Evolutionary conservation across 2,329 filamentous ascomycete species (phyloP).

Genomic region (Fusarium kyushuense): DNA sequence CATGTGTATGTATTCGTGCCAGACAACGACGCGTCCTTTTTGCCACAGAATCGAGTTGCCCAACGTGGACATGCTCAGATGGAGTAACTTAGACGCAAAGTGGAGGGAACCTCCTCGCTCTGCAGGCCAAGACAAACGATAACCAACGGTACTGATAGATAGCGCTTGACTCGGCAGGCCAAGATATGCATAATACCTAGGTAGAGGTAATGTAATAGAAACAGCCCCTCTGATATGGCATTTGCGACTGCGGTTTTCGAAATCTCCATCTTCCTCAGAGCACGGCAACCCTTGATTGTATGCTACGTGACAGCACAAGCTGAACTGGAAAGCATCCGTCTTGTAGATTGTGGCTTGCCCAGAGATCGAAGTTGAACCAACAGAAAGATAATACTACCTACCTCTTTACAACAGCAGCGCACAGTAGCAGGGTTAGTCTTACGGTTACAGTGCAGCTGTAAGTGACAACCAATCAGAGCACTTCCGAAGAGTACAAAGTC

Average conservation of each 20-base stretch:
- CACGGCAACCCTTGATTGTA: neutral
- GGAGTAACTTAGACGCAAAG: constrained; percentile 16
- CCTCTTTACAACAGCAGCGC: neutral
- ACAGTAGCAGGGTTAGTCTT: neutral
- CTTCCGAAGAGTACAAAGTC: neutral
- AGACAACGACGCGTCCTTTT: constrained; percentile 23
- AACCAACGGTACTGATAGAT: constrained; percentile 5
- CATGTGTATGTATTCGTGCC: constrained; percentile 7
- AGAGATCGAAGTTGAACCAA: constrained; percentile 18
- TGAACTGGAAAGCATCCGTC: constrained; percentile 12
- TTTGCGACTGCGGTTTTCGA: constrained; percentile 1
- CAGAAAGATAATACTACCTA: constrained; percentile 6
- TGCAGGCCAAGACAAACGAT: constrained; percentile 8
- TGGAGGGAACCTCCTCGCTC: constrained; percentile 16
- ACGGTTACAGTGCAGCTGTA: constrained; percentile 1
- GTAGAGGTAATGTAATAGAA: neutral
- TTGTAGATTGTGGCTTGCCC: constrained; percentile 18
- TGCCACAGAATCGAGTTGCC: constrained; percentile 27
- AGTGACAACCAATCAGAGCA: constrained; percentile 5
- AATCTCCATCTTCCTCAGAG: constrained; percentile 5
- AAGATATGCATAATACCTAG: neutral
- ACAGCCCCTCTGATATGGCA: neutral
- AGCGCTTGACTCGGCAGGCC: constrained; percentile 20
- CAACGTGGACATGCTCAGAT: constrained; percentile 22
- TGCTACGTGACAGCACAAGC: constrained; percentile 6